Evolutionary conservation across 371 early-diverging fungal species (phyloP), one percentile per base, ranked within the genome.

Genomic region (Syncephalastrum sp.): DNA sequence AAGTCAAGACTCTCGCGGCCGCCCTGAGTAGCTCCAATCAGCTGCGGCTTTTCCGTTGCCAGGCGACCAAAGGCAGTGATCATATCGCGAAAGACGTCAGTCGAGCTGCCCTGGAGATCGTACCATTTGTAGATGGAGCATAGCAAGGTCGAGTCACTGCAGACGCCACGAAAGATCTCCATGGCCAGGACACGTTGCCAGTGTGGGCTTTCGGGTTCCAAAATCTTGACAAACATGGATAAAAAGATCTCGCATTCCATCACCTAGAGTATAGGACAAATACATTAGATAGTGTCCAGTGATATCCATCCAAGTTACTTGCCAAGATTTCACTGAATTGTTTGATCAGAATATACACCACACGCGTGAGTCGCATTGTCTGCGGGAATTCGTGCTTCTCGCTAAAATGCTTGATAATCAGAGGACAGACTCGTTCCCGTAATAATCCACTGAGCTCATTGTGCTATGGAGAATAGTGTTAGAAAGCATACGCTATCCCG

Each of bases 221-320:
- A 60, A 14, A 92, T 81, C 63, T 92, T 90, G 41, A 88, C 81
- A 63, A 94, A 81, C 82, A 96, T 90, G 5, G 94, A 85, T 47
- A 98, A 65, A 56, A 96, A 95, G 27, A 97, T 91, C 65, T 97
- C 97, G 69, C 94, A 93, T 59, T 96, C 97, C 69, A 89, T 91
- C 8, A 79, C 62, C 90, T 89, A 64, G 17, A 44, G n/a, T 43
- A 2, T 33, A 33, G 8, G 8, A 33, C 10, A 5, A 33, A 33
- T 0, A 10, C 8, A 33, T 33, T 5, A 33, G 38, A 33, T 33
- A 33, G 38, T 0, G 38, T 33, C 12, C 38, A 33, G 8, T 5
- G 38, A 8, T 33, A 6, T 3, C 6, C 4, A 29, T 33, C 10
- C 38, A 21, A 46, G 19, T 16, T 3, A 15, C 58, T 59, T 81